Conservation (phyloP, 2,329 filamentous ascomycete genomes). For the Penicillium decumbens region DNA sequence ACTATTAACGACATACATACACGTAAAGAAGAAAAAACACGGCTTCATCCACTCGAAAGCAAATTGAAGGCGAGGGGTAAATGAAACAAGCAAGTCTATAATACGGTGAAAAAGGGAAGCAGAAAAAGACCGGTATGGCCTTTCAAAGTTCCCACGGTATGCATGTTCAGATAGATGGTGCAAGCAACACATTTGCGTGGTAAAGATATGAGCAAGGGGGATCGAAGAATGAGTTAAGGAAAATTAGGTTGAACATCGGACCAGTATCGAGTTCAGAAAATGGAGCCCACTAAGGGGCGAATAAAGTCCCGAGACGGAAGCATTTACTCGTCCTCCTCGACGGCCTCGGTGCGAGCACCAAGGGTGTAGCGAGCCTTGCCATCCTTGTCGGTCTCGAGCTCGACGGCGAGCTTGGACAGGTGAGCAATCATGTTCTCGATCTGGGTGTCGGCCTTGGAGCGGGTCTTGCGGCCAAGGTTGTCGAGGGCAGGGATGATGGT, state of each 20-base stretch:
- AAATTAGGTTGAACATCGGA: conserved; percentile 25
- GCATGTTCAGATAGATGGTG: conserved; percentile 24
- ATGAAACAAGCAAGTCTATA: conserved; percentile 37
- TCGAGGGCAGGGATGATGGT: conserved; percentile 45
- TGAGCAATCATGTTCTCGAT: conserved; percentile 53
- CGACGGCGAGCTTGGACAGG: conserved; percentile 50
- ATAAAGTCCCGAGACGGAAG: conserved; percentile 16
- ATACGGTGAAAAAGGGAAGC: conserved; percentile 28
- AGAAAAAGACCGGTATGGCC: conserved; percentile 11
- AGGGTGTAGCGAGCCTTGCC: conserved; percentile 45
- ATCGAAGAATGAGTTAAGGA: conserved; percentile 10
- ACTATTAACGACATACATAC: conserved; percentile 43
- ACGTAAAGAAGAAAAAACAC: conserved; percentile 36
- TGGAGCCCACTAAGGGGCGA: conserved; percentile 4
- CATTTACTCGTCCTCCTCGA: conserved; percentile 45
- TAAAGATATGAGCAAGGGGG: conserved; percentile 14
- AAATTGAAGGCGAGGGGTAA: conserved; percentile 25
- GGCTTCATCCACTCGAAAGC: conserved; percentile 32
- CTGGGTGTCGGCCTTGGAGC: conserved; percentile 49
- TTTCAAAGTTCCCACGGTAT: conserved; percentile 21
- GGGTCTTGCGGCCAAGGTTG: conserved; percentile 51
- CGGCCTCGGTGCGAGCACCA: conserved; percentile 40
- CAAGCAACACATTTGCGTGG: conserved; percentile 22
- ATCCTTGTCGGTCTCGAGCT: conserved; percentile 47
- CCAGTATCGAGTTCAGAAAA: conserved; percentile 34